These are phyloP conservation scores for Geotrichum bryndzae DNA, from an alignment of 1,139 yeast species.

Conservation along the genomic window DNA sequence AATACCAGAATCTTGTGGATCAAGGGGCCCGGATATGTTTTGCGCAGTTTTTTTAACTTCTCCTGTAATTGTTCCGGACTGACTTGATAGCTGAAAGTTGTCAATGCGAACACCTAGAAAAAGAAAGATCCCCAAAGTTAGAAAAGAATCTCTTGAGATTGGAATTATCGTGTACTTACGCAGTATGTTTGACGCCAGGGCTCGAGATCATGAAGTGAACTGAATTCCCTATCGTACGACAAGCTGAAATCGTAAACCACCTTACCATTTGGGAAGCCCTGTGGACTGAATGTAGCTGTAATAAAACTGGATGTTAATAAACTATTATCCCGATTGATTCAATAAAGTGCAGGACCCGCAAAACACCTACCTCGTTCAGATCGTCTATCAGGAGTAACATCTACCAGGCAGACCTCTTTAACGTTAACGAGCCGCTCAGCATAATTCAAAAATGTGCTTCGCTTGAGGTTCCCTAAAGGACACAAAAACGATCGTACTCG, in stretches of 20 bases:
- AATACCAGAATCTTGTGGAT: slow-evolving; percentile 59
- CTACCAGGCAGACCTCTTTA: slow-evolving; percentile 64
- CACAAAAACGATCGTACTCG: slow-evolving; percentile 62
- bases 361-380: slow-evolving; percentile 35
- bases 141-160: neutral
- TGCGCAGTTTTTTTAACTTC: slow-evolving; percentile 38
- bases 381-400: slow-evolving; percentile 60
- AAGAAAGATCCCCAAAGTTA: neutral
- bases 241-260: slow-evolving; percentile 53
- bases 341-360: neutral
- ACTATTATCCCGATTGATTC: neutral
- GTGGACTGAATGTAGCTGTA: slow-evolving; percentile 62
- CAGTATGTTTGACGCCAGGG: slow-evolving; percentile 60
- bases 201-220: slow-evolving; percentile 79
- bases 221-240: slow-evolving; percentile 48
- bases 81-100: slow-evolving; percentile 39
- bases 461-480: slow-evolving; percentile 56
- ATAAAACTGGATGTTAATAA: slow-evolving; percentile 21
- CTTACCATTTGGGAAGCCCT: slow-evolving; percentile 73
- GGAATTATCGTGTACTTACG: slow-evolving; percentile 9
- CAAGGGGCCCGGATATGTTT: slow-evolving; percentile 52
- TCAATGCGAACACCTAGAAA: slow-evolving; percentile 52
- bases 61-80: slow-evolving; percentile 32
- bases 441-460: slow-evolving; percentile 45
- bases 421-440: slow-evolving; percentile 45